Base-by-base conservation (phyloP, 192 early-diverging fungal genomes). In the Coemansia sp. region DNA sequence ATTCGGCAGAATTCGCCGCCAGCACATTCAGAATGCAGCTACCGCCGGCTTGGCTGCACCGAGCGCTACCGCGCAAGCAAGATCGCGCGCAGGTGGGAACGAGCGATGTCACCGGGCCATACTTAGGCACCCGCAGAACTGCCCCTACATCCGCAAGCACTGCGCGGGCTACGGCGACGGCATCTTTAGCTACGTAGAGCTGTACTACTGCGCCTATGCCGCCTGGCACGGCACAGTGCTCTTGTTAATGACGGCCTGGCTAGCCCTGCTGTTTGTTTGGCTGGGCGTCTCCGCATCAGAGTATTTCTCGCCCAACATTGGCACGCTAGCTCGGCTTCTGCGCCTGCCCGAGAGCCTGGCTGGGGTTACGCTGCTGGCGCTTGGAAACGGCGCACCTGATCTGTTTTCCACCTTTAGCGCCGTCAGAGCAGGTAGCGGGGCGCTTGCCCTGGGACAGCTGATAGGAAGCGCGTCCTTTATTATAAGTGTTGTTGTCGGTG, bases 331-430 rank as follows among this genome's bases (percentile, higher is more conserved):
- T 5, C 66, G 79, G 49, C 78, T 82, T 38, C 57, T 98, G 25
- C 77, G 79, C 40, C 63, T 98, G 26, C 88, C 90, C 2, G 93
- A 98, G 59, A 88, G 87, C 42, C 80, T 97, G 68, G 86, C 86
- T 3, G 87, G 87, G 0, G 86, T 88, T 1, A 85, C 87, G 18
- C 81, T 91, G 68, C 63, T 91, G n/a, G 89, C 89, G 0, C 78
- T 89, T 18, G 93, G 93, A 10, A 98, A 98, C 67, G 95, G 92
- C 17, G 88, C 89, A 4, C 92, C 92, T 1, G 95, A 98, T 60
- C 60, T 98, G 21, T 90, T 94, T 52, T 85, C 90, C 35, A 95
- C 94, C 0, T 94, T 89, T 32, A 90, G 83, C 30, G 87, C 89
- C 5, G 83, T 90, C 52, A 62, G 80, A 6, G 80, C 84, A 4